Base-by-base conservation (phyloP, 1,284 basidiomycete species). In the Laetiporus sulphureus region DNA sequence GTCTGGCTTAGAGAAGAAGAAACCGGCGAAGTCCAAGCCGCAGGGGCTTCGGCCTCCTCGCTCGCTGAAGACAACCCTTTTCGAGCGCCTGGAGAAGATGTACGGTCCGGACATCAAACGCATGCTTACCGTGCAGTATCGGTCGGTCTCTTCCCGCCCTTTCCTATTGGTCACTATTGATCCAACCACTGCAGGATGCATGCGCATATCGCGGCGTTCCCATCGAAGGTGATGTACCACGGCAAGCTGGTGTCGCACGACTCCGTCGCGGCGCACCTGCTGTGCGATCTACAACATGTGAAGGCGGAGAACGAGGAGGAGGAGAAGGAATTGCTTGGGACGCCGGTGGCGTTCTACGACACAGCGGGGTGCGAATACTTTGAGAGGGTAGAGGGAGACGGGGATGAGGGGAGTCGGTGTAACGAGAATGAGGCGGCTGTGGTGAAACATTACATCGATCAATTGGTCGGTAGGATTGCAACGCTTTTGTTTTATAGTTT, bases 341-440 rank as follows among this genome's bases (percentile, higher is more conserved):
- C 77, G 0, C 88, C 91, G 0, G 78, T 98, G 0, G 79, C 95
- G 0, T 96, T 98, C 60, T 91, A 91, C 54, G 95, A 99, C 59
- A 99, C 93, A 0, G 80, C 90, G 1, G 93, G 92, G 0, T 91
- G 86, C 51, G 91, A 93, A 56, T 95, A 91, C 59, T 94, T 80
- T 55, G 93, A 97, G 59, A 69, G 87, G 11, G 42, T 74, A 1
- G 77, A 81, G 40, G 77, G 73, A 2, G 74, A 78, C 45, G 68
- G 68, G 3, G 88, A 91, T 49, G 89, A 93, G 55, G 91, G 90
- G 0, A 93, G 89, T 53, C 77, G 85, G 52, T 85, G 79, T 53
- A 99, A 99, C 55, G 90, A 92, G 63, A 96, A 98, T 57, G 95
- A 99, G 56, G 91, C 83, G 0, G 78, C 74, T 8, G 72, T 97